phyloP scores from a whole-genome alignment of 495 filamentous ascomycete genomes.

The Podospora bellae-mahoneyi region DNA sequence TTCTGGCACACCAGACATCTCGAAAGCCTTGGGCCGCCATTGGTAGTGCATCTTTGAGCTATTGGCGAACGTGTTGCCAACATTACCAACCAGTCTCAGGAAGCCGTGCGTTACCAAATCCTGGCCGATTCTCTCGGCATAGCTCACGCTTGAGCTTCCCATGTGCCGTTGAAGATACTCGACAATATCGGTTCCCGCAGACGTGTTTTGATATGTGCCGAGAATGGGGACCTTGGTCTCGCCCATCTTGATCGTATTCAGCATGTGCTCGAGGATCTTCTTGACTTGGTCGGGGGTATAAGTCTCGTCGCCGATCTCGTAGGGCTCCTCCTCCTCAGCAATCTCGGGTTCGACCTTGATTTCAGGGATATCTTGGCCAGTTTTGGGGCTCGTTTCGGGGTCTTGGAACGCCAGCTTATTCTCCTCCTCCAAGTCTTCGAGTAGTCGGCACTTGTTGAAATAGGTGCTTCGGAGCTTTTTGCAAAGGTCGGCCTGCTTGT shows the following conservation, averaged over 20 bases:
- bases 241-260: conserved; percentile 78
- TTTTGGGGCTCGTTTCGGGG: conserved; percentile 55
- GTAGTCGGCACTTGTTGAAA: conserved; percentile 95
- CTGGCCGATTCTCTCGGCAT: conserved; percentile 90
- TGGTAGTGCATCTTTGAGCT: conserved; percentile 96
- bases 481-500: conserved; percentile 83
- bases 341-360: conserved; percentile 55
- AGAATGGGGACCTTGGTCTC: conserved; percentile 94
- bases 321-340: conserved; percentile 66
- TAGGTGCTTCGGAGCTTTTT: conserved; percentile 93
- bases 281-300: conserved; percentile 83
- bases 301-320: conserved; percentile 85
- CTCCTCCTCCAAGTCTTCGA: conserved; percentile 97
- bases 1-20: conserved; percentile 80
- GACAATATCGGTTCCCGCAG: conserved; percentile 85
- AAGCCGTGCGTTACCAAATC: conserved; percentile 86
- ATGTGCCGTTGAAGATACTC: conserved; percentile 90
- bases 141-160: conserved; percentile 75
- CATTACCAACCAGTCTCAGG: conserved; percentile 84
- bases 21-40: conserved; percentile 89
- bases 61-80: conserved; percentile 94
- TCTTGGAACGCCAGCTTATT: conserved; percentile 96
- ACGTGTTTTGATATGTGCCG: conserved; percentile 89
- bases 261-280: conserved; percentile 81
- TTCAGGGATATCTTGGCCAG: conserved; percentile 49